phyloP scores from a whole-genome alignment of 208 protist genomes.

The Wallacemonas rigidus region DNA sequence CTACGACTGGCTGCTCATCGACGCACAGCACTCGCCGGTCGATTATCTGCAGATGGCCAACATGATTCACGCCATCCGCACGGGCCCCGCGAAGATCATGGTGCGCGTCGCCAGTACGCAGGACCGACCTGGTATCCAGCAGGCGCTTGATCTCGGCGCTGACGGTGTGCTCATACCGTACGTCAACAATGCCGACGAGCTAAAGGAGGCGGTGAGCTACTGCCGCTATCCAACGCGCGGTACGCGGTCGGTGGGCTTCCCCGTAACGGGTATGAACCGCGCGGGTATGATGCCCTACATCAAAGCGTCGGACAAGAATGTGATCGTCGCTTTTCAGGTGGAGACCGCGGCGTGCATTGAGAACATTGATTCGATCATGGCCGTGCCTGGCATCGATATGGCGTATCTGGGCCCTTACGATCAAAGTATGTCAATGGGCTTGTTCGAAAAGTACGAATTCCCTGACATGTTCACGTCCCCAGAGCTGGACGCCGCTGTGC shows the following conservation, averaged over 20 bases:
- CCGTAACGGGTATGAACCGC: constrained; percentile 29
- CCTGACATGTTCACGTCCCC: constrained; percentile 28
- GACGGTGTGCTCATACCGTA: constrained; percentile 53
- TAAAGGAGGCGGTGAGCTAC: constrained; percentile 34
- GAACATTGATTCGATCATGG: constrained; percentile 44
- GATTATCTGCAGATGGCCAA: constrained; percentile 24
- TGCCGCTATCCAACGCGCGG: constrained; percentile 43
- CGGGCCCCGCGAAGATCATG: constrained; percentile 33
- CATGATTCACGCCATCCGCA: constrained; percentile 39
- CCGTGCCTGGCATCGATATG: constrained; percentile 45
- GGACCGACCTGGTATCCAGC: constrained; percentile 48
- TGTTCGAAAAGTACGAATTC: constrained; percentile 40
- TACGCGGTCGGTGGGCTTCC: constrained; percentile 35
- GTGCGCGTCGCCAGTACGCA: constrained; percentile 42
- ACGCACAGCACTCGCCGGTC: constrained; percentile 41
- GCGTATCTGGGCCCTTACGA: constrained; percentile 45
- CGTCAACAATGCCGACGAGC: constrained; percentile 41
- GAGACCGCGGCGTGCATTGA: constrained; percentile 42
- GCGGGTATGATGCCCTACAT: constrained; percentile 33
- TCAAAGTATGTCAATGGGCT: constrained; percentile 41
- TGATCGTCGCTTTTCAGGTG: constrained; percentile 47
- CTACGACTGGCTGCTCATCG: constrained; percentile 53
- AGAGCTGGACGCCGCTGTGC: constrained; percentile 18
- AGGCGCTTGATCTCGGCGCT: constrained; percentile 42
- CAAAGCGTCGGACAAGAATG: constrained; percentile 29